Percentiles rank a stretch among this genome's conserved stretches.
Conservation (phyloP, 179 eudicot species). For the Gypsophila paniculata region DNA sequence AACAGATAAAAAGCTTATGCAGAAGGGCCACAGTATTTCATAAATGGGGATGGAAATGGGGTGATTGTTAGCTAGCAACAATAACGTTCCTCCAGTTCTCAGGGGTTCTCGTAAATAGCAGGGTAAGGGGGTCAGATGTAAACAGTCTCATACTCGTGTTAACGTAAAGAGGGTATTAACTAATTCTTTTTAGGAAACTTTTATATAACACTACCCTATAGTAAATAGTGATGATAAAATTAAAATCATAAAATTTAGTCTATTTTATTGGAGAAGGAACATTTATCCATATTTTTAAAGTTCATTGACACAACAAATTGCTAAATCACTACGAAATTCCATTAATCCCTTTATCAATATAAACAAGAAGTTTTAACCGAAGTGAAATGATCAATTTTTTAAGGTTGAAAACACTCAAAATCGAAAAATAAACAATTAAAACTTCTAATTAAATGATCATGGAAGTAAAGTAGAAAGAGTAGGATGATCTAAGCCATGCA, state of each 20-base stretch:
- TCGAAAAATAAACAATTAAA: background rate
- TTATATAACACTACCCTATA: background rate
- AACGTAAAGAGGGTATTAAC: background rate
- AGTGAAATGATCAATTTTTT: slow-evolving; percentile 18
- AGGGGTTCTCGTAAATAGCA: too few relatives aligned
- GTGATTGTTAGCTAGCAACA: too few relatives aligned
- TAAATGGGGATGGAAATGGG: slow-evolving; percentile 16
- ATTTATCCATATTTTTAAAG: too few relatives aligned
- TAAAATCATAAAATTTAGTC: too few relatives aligned
- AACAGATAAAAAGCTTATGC: slow-evolving; percentile 19
- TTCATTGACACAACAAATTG: too few relatives aligned
- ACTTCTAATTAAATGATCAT: slow-evolving; percentile 8
- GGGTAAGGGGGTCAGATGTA: too few relatives aligned
- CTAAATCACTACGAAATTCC: too few relatives aligned
- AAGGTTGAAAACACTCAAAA: background rate
- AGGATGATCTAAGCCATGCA: slow-evolving; percentile 27
- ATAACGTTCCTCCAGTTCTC: too few relatives aligned
- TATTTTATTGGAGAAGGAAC: too few relatives aligned
- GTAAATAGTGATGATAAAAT: too few relatives aligned
- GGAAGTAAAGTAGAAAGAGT: slow-evolving; percentile 8
- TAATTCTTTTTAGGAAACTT: background rate
- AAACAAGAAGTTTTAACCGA: slow-evolving; percentile 18
- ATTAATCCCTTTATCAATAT: background rate
- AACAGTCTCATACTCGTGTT: too few relatives aligned
- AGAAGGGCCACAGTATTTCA: slow-evolving; percentile 22